phyloP scores from a whole-genome alignment of 2,329 filamentous ascomycete genomes.

The Colletotrichum acutatum region DNA sequence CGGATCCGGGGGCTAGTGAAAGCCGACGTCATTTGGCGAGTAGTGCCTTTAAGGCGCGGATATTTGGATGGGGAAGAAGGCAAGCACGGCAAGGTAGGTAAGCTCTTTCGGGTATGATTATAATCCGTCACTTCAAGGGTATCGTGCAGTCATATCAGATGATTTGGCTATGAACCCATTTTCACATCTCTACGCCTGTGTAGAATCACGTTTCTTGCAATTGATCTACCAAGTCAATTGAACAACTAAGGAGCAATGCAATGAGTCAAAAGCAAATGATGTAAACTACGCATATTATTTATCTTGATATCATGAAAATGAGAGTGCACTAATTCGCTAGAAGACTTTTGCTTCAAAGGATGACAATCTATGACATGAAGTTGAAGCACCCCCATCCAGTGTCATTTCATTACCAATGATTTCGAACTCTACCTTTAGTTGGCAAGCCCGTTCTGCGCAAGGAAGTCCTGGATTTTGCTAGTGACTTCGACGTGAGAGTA shows the following conservation, averaged over 20 bases:
- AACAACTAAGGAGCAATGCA: too few species aligned
- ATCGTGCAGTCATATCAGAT: too few species aligned
- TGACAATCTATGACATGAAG: too few species aligned
- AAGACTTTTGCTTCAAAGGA: not conserved
- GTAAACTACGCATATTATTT: not conserved
- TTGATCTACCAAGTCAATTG: too few species aligned
- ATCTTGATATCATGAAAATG: not conserved
- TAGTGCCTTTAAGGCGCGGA: too few species aligned
- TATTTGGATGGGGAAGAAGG: not conserved
- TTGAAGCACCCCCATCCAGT: not conserved
- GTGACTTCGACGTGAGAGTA: conserved; percentile 49
- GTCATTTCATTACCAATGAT: not conserved
- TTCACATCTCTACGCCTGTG: too few species aligned
- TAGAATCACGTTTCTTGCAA: too few species aligned
- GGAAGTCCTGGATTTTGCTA: conserved; percentile 50
- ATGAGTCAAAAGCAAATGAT: too few species aligned
- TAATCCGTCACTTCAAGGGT: too few species aligned
- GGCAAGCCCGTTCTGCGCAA: conserved; percentile 40
- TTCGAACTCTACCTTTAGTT: not conserved
- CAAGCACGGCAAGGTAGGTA: too few species aligned
- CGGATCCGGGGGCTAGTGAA: not conserved
- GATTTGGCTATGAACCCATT: not conserved
- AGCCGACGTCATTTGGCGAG: not conserved
- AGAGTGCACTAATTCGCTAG: not conserved
- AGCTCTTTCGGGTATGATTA: not conserved